phyloP scores from a whole-genome alignment of 2,329 filamentous ascomycete species.

The Grosmannia clavigera region DNA sequence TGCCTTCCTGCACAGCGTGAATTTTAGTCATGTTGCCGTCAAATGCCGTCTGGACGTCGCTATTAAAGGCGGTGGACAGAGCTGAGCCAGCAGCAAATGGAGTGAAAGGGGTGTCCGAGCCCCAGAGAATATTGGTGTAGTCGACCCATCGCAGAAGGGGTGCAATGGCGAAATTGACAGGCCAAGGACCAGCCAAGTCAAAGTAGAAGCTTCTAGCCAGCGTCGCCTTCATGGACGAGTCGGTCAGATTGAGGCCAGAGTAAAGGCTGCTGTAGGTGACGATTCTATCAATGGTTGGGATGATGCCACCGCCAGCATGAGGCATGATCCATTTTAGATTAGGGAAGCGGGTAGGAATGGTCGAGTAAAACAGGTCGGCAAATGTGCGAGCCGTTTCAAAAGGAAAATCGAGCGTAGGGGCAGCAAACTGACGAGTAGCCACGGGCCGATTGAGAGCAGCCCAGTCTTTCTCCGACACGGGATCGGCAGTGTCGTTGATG shows the following conservation, averaged over 20 bases:
- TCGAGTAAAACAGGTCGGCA: conserved; percentile 7
- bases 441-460: conserved; percentile 11
- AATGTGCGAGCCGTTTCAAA: conserved; percentile 13
- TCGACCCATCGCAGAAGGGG: conserved; percentile 14
- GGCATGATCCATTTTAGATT: conserved; percentile 3
- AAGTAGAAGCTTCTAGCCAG: conserved; percentile 14
- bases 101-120: conserved; percentile 15
- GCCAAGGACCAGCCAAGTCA: conserved; percentile 17
- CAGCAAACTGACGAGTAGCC: conserved; percentile 8
- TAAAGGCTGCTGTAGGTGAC: background rate
- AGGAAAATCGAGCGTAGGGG: conserved; percentile 13
- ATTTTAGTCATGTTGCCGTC: background rate
- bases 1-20: background rate
- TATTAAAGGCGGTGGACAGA: background rate
- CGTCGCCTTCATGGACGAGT: conserved; percentile 19
- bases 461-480: conserved; percentile 9
- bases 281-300: conserved; percentile 1
- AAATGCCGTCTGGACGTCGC: background rate
- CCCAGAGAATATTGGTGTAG: conserved; percentile 13
- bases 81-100: conserved; percentile 4
- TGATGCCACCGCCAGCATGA: conserved; percentile 3
- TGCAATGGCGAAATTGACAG: conserved; percentile 11
- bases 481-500: conserved; percentile 3
- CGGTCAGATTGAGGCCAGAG: conserved; percentile 13
- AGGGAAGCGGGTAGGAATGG: background rate